Base-by-base conservation (phyloP, 2,329 filamentous ascomycete species). In the Pseudogymnoascus sp. region DNA sequence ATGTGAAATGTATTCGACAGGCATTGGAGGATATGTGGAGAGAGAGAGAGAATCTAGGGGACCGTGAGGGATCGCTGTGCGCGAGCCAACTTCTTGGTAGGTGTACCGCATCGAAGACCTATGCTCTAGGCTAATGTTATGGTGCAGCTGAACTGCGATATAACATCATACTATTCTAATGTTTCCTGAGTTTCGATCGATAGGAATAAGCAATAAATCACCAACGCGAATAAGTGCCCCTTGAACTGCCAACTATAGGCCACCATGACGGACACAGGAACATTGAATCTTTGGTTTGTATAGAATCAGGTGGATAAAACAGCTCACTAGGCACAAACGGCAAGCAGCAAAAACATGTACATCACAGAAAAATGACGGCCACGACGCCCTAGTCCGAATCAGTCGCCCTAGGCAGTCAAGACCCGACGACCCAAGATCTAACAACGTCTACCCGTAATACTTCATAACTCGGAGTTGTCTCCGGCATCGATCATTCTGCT, bases 401-500 rank as follows among this genome's bases (percentile, higher is more conserved):
- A 19, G 26, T 19, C 19, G 19, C 19, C 19, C 19, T 19, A 19
- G 2, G 19, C 19, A 19, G 19, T 19, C 19, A 19, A 19, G 19
- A 19, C 19, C 1, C 19, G 19, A 19, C 19, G 2, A 19, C 19
- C 19, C 19, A 19, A 19, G 19, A 19, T 41, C 3, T 41, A 41
- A 58, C 31, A 8, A 6, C 16, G 8, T 41, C 8, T 7, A 21
- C 11, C 11, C 38, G 38, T 41, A 5, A 2, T 41, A 2, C 21
- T 21, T 41, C 38, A 41, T 31, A 61, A 37, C 16, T 49, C 60
- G 10, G 35, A 37, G 38, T 11, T 41, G 11, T 68, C 67, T 16
- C 66, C 64, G 14, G 60, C 63, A 16, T 61, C 41, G 11, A 76
- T 66, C 73, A 79, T 78, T 38, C 78, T 72, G 68, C 81, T 87